Conservation (phyloP, 805 yeast genomes). For the Monosporozyma servazzii region DNA sequence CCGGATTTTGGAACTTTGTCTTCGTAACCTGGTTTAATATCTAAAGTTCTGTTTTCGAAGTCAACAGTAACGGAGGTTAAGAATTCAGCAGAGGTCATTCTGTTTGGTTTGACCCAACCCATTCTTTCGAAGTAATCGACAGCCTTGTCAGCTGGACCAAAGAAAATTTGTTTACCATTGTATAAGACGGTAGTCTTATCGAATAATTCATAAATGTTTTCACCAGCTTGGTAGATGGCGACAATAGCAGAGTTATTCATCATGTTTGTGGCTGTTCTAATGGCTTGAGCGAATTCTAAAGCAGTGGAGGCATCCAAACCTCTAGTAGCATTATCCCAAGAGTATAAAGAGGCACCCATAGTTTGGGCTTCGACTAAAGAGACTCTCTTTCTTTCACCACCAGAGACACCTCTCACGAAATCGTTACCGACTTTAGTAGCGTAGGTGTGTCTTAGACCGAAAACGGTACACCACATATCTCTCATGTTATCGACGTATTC, state of each 20-base stretch:
- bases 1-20: constrained; percentile 46
- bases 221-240: constrained; percentile 62
- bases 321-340: constrained; percentile 65
- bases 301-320: constrained; percentile 68
- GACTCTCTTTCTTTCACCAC: constrained; percentile 67
- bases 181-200: constrained; percentile 55
- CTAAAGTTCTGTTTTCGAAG: constrained; percentile 47
- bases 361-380: constrained; percentile 58
- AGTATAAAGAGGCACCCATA: constrained; percentile 43
- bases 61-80: constrained; percentile 56
- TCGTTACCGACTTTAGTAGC: constrained; percentile 61
- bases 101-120: constrained; percentile 54
- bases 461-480: constrained; percentile 36
- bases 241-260: constrained; percentile 50
- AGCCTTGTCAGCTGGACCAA: constrained; percentile 46
- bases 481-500: constrained; percentile 34
- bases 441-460: constrained; percentile 50
- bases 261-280: constrained; percentile 50
- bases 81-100: constrained; percentile 63
- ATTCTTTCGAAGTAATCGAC: constrained; percentile 45
- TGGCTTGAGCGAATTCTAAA: constrained; percentile 51
- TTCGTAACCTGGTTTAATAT: constrained; percentile 39
- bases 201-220: constrained; percentile 50
- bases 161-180: constrained; percentile 52
- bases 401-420: constrained; percentile 59